Base-by-base conservation (phyloP, 805 yeast species). In the Teunomyces tritomae region DNA sequence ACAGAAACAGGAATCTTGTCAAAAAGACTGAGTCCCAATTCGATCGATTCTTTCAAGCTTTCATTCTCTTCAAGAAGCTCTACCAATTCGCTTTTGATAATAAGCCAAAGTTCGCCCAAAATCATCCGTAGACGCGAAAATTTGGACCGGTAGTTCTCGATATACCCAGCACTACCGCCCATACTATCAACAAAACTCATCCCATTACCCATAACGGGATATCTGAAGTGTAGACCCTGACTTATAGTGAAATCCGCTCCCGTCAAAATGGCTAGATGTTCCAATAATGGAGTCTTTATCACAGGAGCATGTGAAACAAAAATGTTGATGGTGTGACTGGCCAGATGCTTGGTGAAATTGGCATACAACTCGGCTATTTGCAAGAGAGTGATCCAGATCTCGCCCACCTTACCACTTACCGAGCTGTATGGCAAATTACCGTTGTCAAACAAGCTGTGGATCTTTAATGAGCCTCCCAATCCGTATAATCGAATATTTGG, bases 221-320 rank as follows among this genome's bases (percentile, higher is more conserved):
- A 84, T 47, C 84, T 70, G 66, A 84, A 84, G 58, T 87, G 92
- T 35, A 86, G 61, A 0, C 89, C 85, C 54, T 85, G 84, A n/a
- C 87, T 79, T 4, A 87, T 63, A 2, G 90, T 83, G 60, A 83
- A 84, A 61, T 86, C 91, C 57, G 87, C 84, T 52, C 83, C 80
- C 54, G 86, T 73, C 26, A 80, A 68, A 33, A 85, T 78, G 33
- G 89, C 82, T 49, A 87, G 62, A 60, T 84, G 89, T 49, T 84
- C 85, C 35, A 87, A 62, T 24, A 87, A 63, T 2, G 88, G 87
- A 50, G 85, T 88, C 50, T 85, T 73, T 28, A 85, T 71, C 1
- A 89, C 88, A 4, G 90, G 82, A 41, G 86, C 82, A 63, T 86
- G 89, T 11, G 85, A 70, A 8, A 87, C 63, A 56, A 87, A 80